Evolutionary conservation across 306 rosid species (phyloP), one percentile per base, ranked within the genome.

Genomic region (Geum urbanum): DNA sequence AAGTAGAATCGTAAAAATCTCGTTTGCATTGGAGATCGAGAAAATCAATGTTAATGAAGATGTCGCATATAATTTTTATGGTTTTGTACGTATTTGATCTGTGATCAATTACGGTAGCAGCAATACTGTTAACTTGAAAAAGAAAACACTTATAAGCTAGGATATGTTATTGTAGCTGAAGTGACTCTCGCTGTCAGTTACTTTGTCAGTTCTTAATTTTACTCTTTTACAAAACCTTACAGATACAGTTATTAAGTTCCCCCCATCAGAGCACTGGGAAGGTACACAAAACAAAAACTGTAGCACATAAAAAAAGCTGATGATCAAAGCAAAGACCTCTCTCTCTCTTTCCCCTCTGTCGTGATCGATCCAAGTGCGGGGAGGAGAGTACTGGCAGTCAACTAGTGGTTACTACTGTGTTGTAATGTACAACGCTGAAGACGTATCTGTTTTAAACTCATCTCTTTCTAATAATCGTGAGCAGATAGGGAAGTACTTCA

Each of bases 381-480:
- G 24, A n/a, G n/a, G n/a, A 24, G 84, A 67, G 51, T 41, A 85
- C 84, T 78, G 65, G 68, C 70, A 84, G 83, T 80, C 79, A 74
- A 78, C 82, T 71, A 62, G 22, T 69, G 79, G 80, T 70, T 70
- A 73, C 76, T 55, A 70, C 48, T 39, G 66, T 32, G 37, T 32
- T 32, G 37, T 32, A 32, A 32, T 61, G 47, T 39, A 8, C 47
- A 37, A 62, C 67, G 2, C 49, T 4, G 16, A 19, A 16, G n/a
- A n/a, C n/a, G 13, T 60, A 14, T 5, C 52, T 22, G 20, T 22
- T 22, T 69, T 70, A 53, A 41, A 70, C 10, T 2, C 10, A 16
- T 70, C 24, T 27, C 16, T 20, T 70, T 19, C 16, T 9, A 57
- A 27, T 32, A 32, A 32, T 32, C 45, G 4, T 45, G 13, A 70